These are phyloP conservation scores for Candida hungchunana DNA, from an alignment of 805 yeast genomes.

Conservation along the genomic window DNA sequence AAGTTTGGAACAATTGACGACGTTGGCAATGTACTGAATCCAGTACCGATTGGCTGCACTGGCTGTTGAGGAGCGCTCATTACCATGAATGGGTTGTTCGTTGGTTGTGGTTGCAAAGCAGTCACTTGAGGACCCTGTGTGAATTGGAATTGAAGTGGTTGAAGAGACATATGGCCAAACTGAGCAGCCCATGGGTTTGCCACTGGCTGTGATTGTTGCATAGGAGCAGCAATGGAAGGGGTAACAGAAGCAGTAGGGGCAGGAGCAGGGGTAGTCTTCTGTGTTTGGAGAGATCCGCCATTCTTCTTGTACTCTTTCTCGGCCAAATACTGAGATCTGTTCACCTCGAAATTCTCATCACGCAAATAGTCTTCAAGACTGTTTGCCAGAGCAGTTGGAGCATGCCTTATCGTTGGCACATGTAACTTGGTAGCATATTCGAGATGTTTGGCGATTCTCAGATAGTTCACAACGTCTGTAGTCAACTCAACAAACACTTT, in stretches of 20 bases:
- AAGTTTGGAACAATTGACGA: conserved; percentile 29
- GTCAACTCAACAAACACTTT: conserved; percentile 83
- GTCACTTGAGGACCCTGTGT: conserved; percentile 10
- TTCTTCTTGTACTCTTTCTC: conserved; percentile 47
- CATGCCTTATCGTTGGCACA: conserved; percentile 95
- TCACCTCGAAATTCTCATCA: conserved; percentile 80
- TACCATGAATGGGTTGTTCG: conserved; percentile 21
- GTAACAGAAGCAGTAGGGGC: conserved; percentile 6
- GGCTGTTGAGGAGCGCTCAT: conserved; percentile 20
- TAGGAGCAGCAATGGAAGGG: conserved; percentile 5
- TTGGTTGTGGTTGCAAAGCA: conserved; percentile 17
- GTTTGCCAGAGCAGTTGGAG: conserved; percentile 87
- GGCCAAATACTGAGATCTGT: conserved; percentile 70
- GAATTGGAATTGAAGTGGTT: conserved; percentile 16
- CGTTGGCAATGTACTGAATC: conserved; percentile 19
- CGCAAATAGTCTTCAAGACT: conserved; percentile 84
- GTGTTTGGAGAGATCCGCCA: conserved; percentile 5
- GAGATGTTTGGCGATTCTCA: conserved; percentile 84
- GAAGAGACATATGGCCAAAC: conserved; percentile 12
- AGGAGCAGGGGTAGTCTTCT: conserved; percentile 2
- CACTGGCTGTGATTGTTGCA: conserved; percentile 3
- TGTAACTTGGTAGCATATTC: conserved; percentile 84
- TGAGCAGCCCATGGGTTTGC: conserved; percentile 20
- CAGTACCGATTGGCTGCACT: conserved; percentile 20
- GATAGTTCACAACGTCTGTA: conserved; percentile 77